Conservation (phyloP, 345 rosid genomes). For the Salix exigua region DNA sequence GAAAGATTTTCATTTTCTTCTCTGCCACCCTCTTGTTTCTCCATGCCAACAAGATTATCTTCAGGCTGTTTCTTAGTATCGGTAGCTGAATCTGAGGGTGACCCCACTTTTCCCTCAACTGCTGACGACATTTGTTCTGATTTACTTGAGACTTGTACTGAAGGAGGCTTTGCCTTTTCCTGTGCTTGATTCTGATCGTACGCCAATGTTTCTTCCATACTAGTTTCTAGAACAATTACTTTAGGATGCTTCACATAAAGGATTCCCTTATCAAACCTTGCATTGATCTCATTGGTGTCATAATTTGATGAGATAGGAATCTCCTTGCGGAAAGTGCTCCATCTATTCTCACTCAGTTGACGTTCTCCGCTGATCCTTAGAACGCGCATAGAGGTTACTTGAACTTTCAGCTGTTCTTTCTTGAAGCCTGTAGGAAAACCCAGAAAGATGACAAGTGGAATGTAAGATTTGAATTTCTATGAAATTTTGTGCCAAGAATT, state of each 20-base stretch:
- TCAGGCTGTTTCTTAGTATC: neutral
- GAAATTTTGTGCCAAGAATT: neutral
- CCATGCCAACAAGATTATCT: neutral
- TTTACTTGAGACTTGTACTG: neutral
- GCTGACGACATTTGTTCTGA: neutral
- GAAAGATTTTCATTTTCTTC: neutral
- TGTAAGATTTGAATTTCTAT: neutral
- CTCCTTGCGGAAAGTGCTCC: slow-evolving; percentile 33
- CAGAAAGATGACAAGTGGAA: neutral
- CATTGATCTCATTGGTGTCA: slow-evolving; percentile 21
- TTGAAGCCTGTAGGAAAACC: slow-evolving; percentile 27
- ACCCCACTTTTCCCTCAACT: too few relatives aligned
- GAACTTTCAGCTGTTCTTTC: slow-evolving; percentile 49
- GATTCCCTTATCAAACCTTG: slow-evolving; percentile 28
- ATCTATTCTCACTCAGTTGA: slow-evolving; percentile 13
- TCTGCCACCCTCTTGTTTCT: neutral
- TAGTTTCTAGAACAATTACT: slow-evolving; percentile 7
- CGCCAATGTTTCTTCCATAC: neutral
- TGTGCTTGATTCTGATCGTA: neutral
- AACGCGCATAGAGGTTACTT: slow-evolving; percentile 16
- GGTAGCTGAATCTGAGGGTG: neutral
- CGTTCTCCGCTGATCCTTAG: slow-evolving; percentile 46
- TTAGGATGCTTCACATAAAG: slow-evolving; percentile 40
- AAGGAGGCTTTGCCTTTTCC: neutral
- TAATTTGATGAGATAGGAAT: slow-evolving; percentile 25